A percentile compares a stretch with the other conserved stretches of the same genome.
Evolutionary conservation across 352 stramenopile species (phyloP).

Genomic region (Globisporangium iwayamae): DNA sequence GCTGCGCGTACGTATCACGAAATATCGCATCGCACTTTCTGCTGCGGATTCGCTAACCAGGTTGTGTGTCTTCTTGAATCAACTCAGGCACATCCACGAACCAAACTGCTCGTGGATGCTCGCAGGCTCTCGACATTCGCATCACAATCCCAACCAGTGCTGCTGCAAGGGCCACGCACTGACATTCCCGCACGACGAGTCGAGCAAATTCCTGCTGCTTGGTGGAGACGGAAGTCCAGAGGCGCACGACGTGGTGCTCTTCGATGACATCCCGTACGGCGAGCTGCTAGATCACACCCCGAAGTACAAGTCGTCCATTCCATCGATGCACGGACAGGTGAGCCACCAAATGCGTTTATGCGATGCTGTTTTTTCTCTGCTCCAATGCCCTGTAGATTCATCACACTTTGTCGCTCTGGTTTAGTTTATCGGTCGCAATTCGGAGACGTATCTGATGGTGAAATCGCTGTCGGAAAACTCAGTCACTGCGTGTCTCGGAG

Average conservation of each 20-base stretch:
- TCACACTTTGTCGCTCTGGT: too few species aligned
- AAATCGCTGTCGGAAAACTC: conserved; percentile 71
- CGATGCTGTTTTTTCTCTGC: not conserved
- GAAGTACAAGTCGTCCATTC: conserved; percentile 68
- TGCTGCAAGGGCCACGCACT: conserved; percentile 71
- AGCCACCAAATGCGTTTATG: not conserved
- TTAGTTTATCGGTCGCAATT: conserved; percentile 77
- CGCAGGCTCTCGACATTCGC: conserved; percentile 55
- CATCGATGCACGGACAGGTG: conserved; percentile 75
- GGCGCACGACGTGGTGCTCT: conserved; percentile 68
- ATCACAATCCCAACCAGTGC: conserved; percentile 63
- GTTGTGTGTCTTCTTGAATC: not conserved
- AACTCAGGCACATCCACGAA: conserved; percentile 61
- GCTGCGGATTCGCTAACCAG: not conserved
- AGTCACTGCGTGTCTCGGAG: conserved; percentile 68
- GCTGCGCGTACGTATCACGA: conserved; percentile 60
- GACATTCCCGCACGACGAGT: conserved; percentile 77
- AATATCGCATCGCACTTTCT: not conserved
- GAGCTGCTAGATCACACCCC: conserved; percentile 62
- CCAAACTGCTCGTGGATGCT: conserved; percentile 68
- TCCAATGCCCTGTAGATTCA: not conserved
- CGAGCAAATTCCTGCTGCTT: conserved; percentile 76
- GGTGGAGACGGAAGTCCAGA: conserved; percentile 28
- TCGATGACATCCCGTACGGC: conserved; percentile 60
- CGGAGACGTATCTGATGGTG: conserved; percentile 77